Evolutionary conservation across 1,284 basidiomycete species (phyloP).

Genomic region (Ustilago trichophora): DNA sequence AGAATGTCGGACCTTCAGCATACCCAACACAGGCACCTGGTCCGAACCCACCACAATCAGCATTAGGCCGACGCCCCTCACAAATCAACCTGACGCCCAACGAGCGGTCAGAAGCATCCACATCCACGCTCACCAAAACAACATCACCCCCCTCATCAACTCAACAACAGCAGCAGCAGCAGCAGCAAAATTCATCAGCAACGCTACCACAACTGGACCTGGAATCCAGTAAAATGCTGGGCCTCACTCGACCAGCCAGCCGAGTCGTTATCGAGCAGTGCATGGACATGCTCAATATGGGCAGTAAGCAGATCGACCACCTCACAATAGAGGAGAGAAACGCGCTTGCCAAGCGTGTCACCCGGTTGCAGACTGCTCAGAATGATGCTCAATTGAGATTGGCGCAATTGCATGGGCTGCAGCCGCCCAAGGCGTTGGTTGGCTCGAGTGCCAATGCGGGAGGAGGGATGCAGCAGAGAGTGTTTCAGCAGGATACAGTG

Average conservation of each 20-base stretch:
- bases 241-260: slow-evolving; percentile 20
- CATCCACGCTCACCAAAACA: no score
- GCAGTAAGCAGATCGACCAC: slow-evolving; percentile 14
- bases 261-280: slow-evolving; percentile 27
- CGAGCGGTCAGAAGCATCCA: no score
- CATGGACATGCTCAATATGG: slow-evolving; percentile 45
- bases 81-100: no score
- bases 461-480: not conserved
- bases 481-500: no score
- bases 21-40: no score
- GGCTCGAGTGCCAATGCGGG: not conserved
- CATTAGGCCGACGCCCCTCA: no score
- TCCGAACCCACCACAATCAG: no score
- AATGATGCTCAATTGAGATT: slow-evolving; percentile 32
- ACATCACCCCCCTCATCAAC: no score
- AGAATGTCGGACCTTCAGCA: no score
- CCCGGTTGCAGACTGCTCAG: slow-evolving; percentile 31
- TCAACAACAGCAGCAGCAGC: slow-evolving; percentile 6
- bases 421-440: slow-evolving; percentile 13
- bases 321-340: slow-evolving; percentile 8
- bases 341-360: slow-evolving; percentile 22
- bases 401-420: slow-evolving; percentile 39
- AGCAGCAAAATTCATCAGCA: no score
- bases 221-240: slow-evolving; percentile 15
- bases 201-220: slow-evolving; percentile 23